Evolutionary conservation across 192 early-diverging fungal genomes (phyloP), one percentile per base, ranked within the genome.

Genomic region (Phycomyces blakesleeanus): DNA sequence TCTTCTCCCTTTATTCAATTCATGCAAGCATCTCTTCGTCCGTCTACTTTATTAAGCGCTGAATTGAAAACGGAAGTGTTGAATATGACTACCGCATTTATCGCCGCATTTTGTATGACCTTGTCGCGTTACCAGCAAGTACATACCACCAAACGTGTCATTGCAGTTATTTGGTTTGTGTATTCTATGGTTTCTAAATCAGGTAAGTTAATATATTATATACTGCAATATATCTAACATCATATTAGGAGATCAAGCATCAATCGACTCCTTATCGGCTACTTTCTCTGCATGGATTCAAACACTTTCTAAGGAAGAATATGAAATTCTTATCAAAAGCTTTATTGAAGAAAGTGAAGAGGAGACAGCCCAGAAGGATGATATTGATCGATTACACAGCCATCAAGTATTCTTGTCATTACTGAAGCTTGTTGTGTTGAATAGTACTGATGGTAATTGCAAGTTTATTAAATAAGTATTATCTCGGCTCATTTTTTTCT

Each of bases 121-220:
- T 24, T 63, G 38, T 55, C 67, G 9, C 53, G 53, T 27, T 44
- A 68, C 40, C 59, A 65, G 21, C 18, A 63, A 37, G 16, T 39
- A 24, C 50, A 57, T 18, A 39, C 47, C 16, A 67, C 66, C 0
- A 55, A 63, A 15, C 60, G 52, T 9, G 51, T 52, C 20, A 15
- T 73, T 8, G 59, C 60, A 34, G 49, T 58, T 34, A 41, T 67
- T 10, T 73, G 71, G 71, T 63, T 67, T 59, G 59, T 67, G 52
- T 71, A 71, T 71, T 29, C 49, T 2, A 41, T 58, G 34, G 56
- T 58, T 11, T 27, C 39, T 12, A 22, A 55, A 3, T 39, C 37
- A 14, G 22, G 44, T 47, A 47, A 47, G 11, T 3, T 18, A 7
- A 47, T 47, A 47, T 26, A 20, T 53, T 20, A 40, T 18, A 34